A percentile compares a stretch with the other conserved stretches of the same genome.
phyloP scores from a whole-genome alignment of 768 basidiomycete species.

The Tephrocybe sp. region DNA sequence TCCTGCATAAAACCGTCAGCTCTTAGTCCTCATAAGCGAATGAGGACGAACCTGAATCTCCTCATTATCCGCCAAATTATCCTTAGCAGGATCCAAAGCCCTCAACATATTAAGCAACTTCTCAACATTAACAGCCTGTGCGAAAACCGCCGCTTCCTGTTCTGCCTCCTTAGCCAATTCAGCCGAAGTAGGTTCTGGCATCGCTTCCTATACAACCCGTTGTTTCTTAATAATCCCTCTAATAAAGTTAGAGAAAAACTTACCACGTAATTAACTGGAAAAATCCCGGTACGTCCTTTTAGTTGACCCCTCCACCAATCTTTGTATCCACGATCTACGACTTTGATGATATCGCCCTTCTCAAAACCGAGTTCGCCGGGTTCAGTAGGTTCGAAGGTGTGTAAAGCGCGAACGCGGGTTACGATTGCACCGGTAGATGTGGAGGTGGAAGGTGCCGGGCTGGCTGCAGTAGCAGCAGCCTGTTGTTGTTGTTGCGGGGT shows the following conservation, averaged over 20 bases:
- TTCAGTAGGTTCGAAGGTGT: conserved; percentile 84
- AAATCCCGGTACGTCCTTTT: conserved; percentile 88
- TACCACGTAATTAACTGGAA: conserved; percentile 96
- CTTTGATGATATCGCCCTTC: conserved; percentile 91
- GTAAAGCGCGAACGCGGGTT: conserved; percentile 84
- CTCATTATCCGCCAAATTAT: conserved; percentile 87
- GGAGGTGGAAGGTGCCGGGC: conserved; percentile 6
- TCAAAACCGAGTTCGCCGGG: conserved; percentile 89
- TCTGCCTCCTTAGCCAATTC: conserved; percentile 83
- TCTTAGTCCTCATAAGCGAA: background rate
- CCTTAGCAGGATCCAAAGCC: conserved; percentile 67
- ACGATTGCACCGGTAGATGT: conserved; percentile 40
- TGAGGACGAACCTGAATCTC: conserved; percentile 66
- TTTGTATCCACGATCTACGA: conserved; percentile 89
- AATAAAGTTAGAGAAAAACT: too few relatives aligned
- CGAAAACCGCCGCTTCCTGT: conserved; percentile 84
- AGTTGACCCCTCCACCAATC: conserved; percentile 98
- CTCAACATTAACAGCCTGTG: conserved; percentile 84
- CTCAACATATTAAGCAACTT: conserved; percentile 72
- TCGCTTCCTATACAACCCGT: conserved; percentile 61
- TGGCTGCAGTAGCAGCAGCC: background rate
- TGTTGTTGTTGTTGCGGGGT: background rate
- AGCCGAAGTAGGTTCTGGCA: conserved; percentile 77
- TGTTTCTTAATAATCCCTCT: too few relatives aligned
- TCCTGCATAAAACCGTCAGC: conserved; percentile 46